Evolutionary conservation across 208 protist species (phyloP).

Genomic region (Novymonas esmeraldas): DNA sequence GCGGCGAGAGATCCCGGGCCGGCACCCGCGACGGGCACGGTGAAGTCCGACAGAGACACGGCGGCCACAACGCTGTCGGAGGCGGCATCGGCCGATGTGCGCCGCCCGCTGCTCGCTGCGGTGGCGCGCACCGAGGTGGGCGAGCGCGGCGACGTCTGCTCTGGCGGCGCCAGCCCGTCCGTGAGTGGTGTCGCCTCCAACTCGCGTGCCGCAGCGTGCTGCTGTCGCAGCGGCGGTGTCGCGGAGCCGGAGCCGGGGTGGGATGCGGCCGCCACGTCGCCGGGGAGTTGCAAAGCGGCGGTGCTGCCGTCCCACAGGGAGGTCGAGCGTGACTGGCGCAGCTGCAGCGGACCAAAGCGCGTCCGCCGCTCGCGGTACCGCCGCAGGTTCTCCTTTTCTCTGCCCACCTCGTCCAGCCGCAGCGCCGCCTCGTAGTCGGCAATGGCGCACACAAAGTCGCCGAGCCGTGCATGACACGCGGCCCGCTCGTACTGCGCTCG

Average conservation of each 20-base stretch:
- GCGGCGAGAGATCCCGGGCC: not conserved
- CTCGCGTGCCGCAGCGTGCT: not conserved
- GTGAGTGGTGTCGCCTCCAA: not conserved
- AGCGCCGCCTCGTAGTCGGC: conserved; percentile 84
- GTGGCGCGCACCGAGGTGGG: not conserved
- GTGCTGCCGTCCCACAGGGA: not conserved
- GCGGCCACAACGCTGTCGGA: conserved; percentile 16
- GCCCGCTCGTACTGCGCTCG: conserved; percentile 76
- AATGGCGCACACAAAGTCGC: conserved; percentile 76
- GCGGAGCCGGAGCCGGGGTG: too few relatives aligned
- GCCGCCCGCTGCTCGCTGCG: conserved; percentile 4
- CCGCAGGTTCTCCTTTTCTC: conserved; percentile 7
- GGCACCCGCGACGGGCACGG: not conserved
- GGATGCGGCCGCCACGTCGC: too few relatives aligned
- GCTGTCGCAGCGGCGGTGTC: not conserved
- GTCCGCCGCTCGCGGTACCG: conserved; percentile 12
- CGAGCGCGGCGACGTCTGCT: conserved; percentile 7
- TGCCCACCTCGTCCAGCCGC: conserved; percentile 38
- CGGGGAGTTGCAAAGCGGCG: too few relatives aligned
- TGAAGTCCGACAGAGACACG: conserved; percentile 18
- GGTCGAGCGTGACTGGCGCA: not conserved
- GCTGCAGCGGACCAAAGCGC: conserved; percentile 8
- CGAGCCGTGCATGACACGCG: conserved; percentile 69
- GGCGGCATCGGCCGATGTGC: conserved; percentile 4
- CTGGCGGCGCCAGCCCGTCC: not conserved